Evolutionary conservation across 805 yeast genomes (phyloP), one percentile per base, ranked within the genome.

Genomic region (Candida tallmaniae): DNA sequence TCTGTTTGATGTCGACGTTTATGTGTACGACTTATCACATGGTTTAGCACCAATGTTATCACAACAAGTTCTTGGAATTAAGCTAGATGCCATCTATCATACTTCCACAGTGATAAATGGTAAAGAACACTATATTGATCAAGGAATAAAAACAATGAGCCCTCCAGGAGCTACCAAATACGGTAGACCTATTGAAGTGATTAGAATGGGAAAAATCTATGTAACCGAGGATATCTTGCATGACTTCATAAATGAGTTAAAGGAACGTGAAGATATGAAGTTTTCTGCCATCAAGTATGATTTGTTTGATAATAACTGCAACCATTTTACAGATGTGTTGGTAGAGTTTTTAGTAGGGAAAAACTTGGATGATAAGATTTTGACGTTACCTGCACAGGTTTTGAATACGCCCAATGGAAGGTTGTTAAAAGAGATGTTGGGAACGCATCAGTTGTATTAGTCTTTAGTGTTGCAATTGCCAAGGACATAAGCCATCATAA

Each of bases 11-110:
- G 82, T 77, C 7, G 56, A 74, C 44, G 68, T 78, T 3, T 73
- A 75, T 47, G 80, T 80, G 8, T 80, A 80, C 46, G 87, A 80
- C 44, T 65, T 80, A 14, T 74, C 83, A 1, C 68, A 61, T 20
- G 86, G 86, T 0, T 50, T 80, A 40, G 87, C 87, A 4, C 61
- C 68, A 8, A 46, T 61, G 14, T 61, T 72, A 44, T 63, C 80
- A 4, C 70, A 63, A 12, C 62, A 65, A 54, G 47, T 80, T 6
- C 52, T 80, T 2, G 86, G 85, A 4, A 48, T 55, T n/a, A 47
- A 52, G 6, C 50, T 76, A 6, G 83, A 79, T 19, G 87, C 85
- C 10, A 68, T 80, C 5, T 81, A 80, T 65, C 87, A 80, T 51
- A 79, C 85, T 1, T 67, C 77, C 2, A 72, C 78, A 2, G 77